Evolutionary conservation across 495 filamentous ascomycete genomes (phyloP).

Genomic region (Hypoxylon cercidicola): DNA sequence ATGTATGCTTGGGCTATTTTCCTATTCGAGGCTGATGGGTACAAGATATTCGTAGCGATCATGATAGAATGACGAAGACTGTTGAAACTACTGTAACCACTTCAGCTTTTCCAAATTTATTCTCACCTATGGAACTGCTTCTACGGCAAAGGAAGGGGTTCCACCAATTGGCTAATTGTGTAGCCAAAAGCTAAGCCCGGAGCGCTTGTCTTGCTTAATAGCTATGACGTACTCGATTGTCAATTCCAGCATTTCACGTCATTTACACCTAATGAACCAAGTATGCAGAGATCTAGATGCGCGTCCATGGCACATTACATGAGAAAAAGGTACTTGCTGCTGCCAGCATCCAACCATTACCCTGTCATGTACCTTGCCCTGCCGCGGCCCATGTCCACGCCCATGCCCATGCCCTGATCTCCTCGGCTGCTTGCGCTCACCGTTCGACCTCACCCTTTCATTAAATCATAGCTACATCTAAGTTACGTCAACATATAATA

Average conservation of each 20-base stretch:
- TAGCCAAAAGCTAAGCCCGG: conserved; percentile 11
- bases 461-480: conserved; percentile 36
- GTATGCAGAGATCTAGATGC: conserved; percentile 7
- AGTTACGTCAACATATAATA: conserved; percentile 41
- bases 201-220: conserved; percentile 16
- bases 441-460: conserved; percentile 14
- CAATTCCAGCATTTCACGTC: conserved; percentile 31
- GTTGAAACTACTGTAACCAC: conserved; percentile 12
- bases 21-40: conserved; percentile 9
- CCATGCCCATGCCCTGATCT: no score
- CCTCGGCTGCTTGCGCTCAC: conserved; percentile 37
- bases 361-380: conserved; percentile 14
- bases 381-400: no score
- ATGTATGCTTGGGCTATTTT: conserved; percentile 13
- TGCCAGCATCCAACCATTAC: not conserved
- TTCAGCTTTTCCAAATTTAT: conserved; percentile 16
- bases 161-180: conserved; percentile 22
- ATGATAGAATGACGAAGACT: conserved; percentile 25
- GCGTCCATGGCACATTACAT: conserved; percentile 2
- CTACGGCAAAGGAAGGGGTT: conserved; percentile 9
- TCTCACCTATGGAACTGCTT: conserved; percentile 1
- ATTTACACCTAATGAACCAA: conserved; percentile 27
- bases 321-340: conserved; percentile 11
- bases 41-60: conserved; percentile 11
- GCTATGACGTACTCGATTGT: conserved; percentile 37